Conservation (phyloP, 2,329 filamentous ascomycete genomes). For the Lanzia echinophila region DNA sequence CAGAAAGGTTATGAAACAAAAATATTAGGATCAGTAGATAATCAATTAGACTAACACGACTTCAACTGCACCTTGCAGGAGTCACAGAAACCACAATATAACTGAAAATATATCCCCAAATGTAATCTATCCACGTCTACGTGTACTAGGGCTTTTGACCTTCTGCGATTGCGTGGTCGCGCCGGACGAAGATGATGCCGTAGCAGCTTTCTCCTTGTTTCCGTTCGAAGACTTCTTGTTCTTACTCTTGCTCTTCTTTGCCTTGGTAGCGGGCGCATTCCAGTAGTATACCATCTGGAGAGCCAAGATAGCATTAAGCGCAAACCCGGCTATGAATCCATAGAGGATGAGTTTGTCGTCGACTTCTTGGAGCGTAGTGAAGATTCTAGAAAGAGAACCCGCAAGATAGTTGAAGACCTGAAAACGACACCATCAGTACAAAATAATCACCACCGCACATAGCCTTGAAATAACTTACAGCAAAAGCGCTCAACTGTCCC, state of each 20-base stretch:
- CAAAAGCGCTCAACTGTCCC: slow-evolving; percentile 92
- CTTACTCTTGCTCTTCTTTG: slow-evolving; percentile 20
- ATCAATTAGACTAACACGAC: slow-evolving; percentile 9
- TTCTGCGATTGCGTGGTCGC: slow-evolving; percentile 10
- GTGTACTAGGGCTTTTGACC: slow-evolving; percentile 27
- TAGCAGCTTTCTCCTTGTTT: slow-evolving; percentile 33
- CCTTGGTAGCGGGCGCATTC: slow-evolving; percentile 58
- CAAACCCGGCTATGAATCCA: slow-evolving; percentile 85
- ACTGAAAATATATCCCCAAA: background rate
- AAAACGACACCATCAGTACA: background rate
- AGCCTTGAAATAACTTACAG: slow-evolving; percentile 50
- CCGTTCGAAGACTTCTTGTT: slow-evolving; percentile 28
- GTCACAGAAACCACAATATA: slow-evolving; percentile 10
- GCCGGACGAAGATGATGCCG: slow-evolving; percentile 12
- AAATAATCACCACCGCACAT: background rate
- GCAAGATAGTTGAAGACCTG: slow-evolving; percentile 97
- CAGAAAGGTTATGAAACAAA: background rate
- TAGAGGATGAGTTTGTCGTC: slow-evolving; percentile 95
- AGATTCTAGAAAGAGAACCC: slow-evolving; percentile 89
- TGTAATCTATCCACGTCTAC: slow-evolving; percentile 25
- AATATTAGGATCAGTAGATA: too few relatives aligned
- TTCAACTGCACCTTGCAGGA: slow-evolving; percentile 22
- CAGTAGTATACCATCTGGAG: slow-evolving; percentile 95
- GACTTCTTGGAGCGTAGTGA: slow-evolving; percentile 95
- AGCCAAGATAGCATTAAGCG: slow-evolving; percentile 81